Evolutionary conservation across 73 alveolate species (phyloP).

Genomic region (Paramecium sonneborni): DNA sequence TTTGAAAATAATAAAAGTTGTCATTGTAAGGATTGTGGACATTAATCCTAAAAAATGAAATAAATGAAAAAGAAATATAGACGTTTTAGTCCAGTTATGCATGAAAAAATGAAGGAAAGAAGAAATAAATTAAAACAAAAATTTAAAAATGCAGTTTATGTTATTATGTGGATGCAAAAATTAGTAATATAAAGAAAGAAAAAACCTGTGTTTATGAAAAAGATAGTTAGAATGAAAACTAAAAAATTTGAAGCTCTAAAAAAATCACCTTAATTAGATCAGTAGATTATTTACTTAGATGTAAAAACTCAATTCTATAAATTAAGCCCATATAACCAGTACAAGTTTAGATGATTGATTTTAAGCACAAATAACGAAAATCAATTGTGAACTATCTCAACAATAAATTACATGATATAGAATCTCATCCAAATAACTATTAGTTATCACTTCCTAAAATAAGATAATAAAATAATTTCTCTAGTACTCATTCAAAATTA

Average conservation of each 20-base stretch:
- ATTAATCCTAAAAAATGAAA: conserved; percentile 9
- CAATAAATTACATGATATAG: not conserved
- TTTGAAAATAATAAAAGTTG: not conserved
- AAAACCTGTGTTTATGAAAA: not conserved
- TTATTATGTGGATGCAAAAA: conserved; percentile 31
- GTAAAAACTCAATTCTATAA: not conserved
- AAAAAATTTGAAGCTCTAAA: not conserved
- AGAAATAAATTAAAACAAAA: not conserved
- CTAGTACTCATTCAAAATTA: not conserved
- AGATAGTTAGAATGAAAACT: not conserved
- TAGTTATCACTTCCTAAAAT: not conserved
- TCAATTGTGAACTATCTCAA: not conserved
- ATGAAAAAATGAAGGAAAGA: not conserved
- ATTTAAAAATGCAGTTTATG: conserved; percentile 10
- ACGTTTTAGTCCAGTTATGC: conserved; percentile 20
- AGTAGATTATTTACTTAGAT: not conserved
- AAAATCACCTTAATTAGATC: not conserved
- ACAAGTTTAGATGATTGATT: conserved; percentile 17
- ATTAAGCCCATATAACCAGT: not conserved
- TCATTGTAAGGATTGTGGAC: conserved; percentile 31
- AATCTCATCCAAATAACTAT: not conserved
- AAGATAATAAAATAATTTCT: not conserved
- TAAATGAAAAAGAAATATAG: not conserved
- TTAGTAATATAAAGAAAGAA: conserved; percentile 5
- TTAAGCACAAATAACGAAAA: not conserved